Evolutionary conservation across 129 eudicot genomes (phyloP), one percentile per base, ranked within the genome.

Genomic region (Flaveria brownii): DNA sequence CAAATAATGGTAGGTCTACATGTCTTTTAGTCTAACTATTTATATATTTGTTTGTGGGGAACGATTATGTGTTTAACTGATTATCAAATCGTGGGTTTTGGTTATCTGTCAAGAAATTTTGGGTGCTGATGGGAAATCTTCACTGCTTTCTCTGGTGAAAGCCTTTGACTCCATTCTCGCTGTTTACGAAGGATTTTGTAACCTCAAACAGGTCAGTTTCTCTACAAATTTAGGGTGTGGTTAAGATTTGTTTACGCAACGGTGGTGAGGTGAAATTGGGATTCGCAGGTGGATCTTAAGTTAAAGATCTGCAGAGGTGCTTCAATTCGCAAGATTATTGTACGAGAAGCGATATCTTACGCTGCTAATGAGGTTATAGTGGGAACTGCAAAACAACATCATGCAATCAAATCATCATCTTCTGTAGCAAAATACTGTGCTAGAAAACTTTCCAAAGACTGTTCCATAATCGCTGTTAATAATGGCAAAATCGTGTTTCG

Each of bases 151-250:
- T 22, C 86, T 94, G 73, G 99, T 94, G 74, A 89, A 89, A 73
- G 85, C 88, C 1, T 94, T 94, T 78, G 99, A 94, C 49, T 86
- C 99, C 30, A 82, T 94, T 78, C 90, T 94, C 52, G 93, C 91
- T 51, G 99, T 89, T 41, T 94, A 94, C 76, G 99, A 94, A 84
- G 99, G 99, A 46, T 94, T 94, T 80, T 94, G 99, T 80, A 94
- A 94, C 74, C 87, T 94, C 59, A 94, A 87, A 66, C 96, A 94
- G 96, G 99, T 94, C 11, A 65, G 11, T 33, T 33, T 0, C 39
- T 33, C 4, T 0, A 33, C 6, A 60, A 25, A 22, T 15, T 63
- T 0, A 5, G n/a, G 22, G 59, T 52, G 22, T 52, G 3, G 17
- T 52, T n/a, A 9, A 2, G 9, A 3, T 56, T 56, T 42, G 15